Conservation (phyloP, 2,329 filamentous ascomycete species). For the Beauveria bassiana region DNA sequence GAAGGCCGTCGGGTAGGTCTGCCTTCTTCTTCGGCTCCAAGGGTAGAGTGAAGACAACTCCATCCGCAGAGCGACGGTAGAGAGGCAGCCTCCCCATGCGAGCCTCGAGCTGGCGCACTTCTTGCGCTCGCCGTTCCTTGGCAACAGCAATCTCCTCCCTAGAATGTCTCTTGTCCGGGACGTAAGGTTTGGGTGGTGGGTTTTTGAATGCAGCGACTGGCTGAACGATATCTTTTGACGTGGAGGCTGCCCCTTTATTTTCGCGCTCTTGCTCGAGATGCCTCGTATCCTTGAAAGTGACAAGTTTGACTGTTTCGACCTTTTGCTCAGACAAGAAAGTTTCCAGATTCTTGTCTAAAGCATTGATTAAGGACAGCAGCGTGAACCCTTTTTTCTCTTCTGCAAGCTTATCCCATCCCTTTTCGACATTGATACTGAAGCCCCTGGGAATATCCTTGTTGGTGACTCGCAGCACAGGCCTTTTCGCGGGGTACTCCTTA, state of each 20-base stretch:
- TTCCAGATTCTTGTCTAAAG: slow-evolving; percentile 66
- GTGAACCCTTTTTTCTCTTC: slow-evolving; percentile 47
- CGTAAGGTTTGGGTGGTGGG: slow-evolving; percentile 23
- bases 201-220: slow-evolving; percentile 6
- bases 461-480: slow-evolving; percentile 53
- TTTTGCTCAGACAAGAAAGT: slow-evolving; percentile 60
- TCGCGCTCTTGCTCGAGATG: slow-evolving; percentile 27
- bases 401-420: slow-evolving; percentile 61
- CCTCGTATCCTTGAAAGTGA: slow-evolving; percentile 51
- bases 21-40: slow-evolving; percentile 55
- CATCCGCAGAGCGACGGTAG: slow-evolving; percentile 63
- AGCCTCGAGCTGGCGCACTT: slow-evolving; percentile 66
- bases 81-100: slow-evolving; percentile 60
- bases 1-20: slow-evolving; percentile 54
- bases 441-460: slow-evolving; percentile 64
- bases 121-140: slow-evolving; percentile 53
- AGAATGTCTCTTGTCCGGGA: slow-evolving; percentile 44
- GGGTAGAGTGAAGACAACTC: slow-evolving; percentile 61
- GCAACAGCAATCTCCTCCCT: slow-evolving; percentile 54
- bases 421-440: slow-evolving; percentile 69
- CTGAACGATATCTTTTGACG: slow-evolving; percentile 7
- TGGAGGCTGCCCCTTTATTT: slow-evolving; percentile 11
- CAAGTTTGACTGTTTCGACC: slow-evolving; percentile 63
- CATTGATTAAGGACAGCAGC: slow-evolving; percentile 58
- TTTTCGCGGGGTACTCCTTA: slow-evolving; percentile 48